Evolutionary conservation across 2,329 filamentous ascomycete genomes (phyloP).

Genomic region (Dactylella cylindrospora): DNA sequence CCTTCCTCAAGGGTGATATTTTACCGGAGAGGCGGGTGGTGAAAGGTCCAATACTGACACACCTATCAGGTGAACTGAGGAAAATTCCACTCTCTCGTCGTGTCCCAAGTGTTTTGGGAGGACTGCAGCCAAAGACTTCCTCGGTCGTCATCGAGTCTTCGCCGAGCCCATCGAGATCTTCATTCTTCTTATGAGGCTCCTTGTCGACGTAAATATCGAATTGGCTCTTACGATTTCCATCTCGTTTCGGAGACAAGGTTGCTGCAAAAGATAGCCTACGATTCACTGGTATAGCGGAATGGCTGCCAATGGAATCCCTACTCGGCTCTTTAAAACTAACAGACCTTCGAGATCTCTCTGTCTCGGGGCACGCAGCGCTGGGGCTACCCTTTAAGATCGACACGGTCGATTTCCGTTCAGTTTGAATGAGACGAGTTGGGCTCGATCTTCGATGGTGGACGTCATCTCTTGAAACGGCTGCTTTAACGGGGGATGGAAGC

Average conservation of each 20-base stretch:
- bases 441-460: not conserved
- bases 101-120: conserved; percentile 29
- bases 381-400: too few species aligned
- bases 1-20: conserved; percentile 17
- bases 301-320: too few species aligned
- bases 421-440: conserved; percentile 1
- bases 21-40: conserved; percentile 15
- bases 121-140: conserved; percentile 31
- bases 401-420: conserved; percentile 2
- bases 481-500: not conserved
- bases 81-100: conserved; percentile 33
- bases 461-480: not conserved
- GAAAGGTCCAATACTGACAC: conserved; percentile 35
- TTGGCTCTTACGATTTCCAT: too few species aligned
- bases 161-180: not conserved
- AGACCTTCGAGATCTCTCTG: too few species aligned
- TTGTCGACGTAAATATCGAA: conserved; percentile 40
- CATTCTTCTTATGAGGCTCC: not conserved
- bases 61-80: conserved; percentile 26
- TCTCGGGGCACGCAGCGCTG: too few species aligned
- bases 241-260: too few species aligned
- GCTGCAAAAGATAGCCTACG: too few species aligned
- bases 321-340: too few species aligned
- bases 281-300: too few species aligned
- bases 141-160: conserved; percentile 29